phyloP scores from a whole-genome alignment of 2,329 filamentous ascomycete genomes.

The Ceratocystis diversiconidia region DNA sequence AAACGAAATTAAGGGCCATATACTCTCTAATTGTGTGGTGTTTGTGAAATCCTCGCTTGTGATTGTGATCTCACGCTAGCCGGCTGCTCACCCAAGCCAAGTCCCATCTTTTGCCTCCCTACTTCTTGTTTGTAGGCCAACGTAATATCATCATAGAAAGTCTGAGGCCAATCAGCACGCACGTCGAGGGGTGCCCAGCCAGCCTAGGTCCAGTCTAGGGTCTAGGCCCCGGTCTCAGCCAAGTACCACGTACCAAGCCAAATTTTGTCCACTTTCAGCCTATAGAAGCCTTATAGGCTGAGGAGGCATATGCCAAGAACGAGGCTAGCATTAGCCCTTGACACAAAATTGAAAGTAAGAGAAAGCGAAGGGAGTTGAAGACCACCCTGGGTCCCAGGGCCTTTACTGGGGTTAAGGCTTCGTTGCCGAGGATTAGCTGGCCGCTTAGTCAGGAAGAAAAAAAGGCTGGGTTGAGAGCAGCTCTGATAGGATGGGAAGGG shows the following conservation, averaged over 20 bases:
- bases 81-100: neutral
- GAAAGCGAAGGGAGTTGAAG: neutral
- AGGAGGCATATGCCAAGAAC: neutral
- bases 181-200: neutral
- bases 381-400: neutral
- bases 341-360: neutral
- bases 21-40: neutral
- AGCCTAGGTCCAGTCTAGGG: neutral
- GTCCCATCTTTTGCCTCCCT: neutral
- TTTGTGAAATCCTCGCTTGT: neutral
- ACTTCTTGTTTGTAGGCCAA: neutral
- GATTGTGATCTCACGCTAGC: neutral
- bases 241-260: neutral
- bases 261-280: neutral
- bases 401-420: neutral
- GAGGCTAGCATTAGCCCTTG: neutral
- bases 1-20: slow-evolving; percentile 1
- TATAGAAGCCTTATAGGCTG: neutral
- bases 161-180: neutral
- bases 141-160: neutral
- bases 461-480: neutral
- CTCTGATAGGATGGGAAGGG: neutral
- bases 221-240: neutral
- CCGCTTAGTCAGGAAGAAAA: neutral
- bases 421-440: neutral